Evolutionary conservation across 2,329 filamentous ascomycete species (phyloP).

Genomic region (Exophiala mesophila): DNA sequence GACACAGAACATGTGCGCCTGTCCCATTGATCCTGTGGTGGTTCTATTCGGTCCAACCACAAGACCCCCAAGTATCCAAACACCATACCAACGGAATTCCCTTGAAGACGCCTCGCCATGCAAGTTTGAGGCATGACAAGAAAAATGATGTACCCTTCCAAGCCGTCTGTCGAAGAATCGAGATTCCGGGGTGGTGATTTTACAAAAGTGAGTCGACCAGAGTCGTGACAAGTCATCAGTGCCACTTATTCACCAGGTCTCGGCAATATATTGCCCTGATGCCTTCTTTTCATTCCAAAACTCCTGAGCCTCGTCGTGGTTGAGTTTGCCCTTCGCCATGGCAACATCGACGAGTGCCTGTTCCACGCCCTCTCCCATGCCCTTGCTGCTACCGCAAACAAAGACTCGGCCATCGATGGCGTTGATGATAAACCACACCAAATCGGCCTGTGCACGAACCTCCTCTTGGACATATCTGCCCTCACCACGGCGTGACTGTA

Average conservation of each 20-base stretch:
- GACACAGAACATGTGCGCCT: too few relatives aligned
- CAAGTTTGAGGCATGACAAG: too few relatives aligned
- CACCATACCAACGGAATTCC: too few relatives aligned
- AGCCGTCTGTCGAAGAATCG: too few relatives aligned
- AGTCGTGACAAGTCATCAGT: background rate
- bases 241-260: slow-evolving; percentile 25
- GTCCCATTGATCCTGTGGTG: too few relatives aligned
- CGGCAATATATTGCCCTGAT: slow-evolving; percentile 91
- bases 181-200: too few relatives aligned
- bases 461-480: slow-evolving; percentile 96
- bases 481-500: slow-evolving; percentile 69
- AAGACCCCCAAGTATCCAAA: too few relatives aligned
- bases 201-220: background rate
- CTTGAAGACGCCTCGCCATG: too few relatives aligned
- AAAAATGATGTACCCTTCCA: too few relatives aligned
- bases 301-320: slow-evolving; percentile 70
- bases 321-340: slow-evolving; percentile 85
- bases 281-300: slow-evolving; percentile 94
- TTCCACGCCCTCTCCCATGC: slow-evolving; percentile 97
- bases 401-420: slow-evolving; percentile 93
- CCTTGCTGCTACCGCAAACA: slow-evolving; percentile 89
- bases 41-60: too few relatives aligned
- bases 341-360: slow-evolving; percentile 81
- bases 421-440: slow-evolving; percentile 99
- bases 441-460: slow-evolving; percentile 80